Evolutionary conservation across 192 early-diverging fungal species (phyloP).

Genomic region (Spinellus fusiger): DNA sequence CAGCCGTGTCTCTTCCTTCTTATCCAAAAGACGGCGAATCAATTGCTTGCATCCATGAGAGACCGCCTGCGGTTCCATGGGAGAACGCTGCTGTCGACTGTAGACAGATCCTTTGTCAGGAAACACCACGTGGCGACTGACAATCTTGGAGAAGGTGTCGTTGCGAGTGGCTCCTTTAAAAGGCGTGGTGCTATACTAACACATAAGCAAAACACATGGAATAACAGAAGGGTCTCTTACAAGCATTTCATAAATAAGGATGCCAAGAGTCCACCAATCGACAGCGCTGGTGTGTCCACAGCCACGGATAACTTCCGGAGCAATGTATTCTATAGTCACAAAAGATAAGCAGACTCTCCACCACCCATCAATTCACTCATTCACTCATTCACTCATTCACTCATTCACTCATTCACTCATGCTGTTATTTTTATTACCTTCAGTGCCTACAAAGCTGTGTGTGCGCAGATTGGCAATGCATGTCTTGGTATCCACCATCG

Average conservation of each 20-base stretch:
- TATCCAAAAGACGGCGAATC: slow-evolving; percentile 78
- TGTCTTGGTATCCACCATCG: slow-evolving; percentile 81
- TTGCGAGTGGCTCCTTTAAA: slow-evolving; percentile 91
- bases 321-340: slow-evolving; percentile 77
- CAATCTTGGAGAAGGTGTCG: slow-evolving; percentile 82
- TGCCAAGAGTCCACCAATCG: slow-evolving; percentile 99
- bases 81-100: no score
- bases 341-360: no score
- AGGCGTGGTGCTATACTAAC: slow-evolving; percentile 78
- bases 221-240: slow-evolving; percentile 14
- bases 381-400: no score
- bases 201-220: background rate
- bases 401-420: no score
- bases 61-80: slow-evolving; percentile 8
- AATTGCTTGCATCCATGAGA: slow-evolving; percentile 59
- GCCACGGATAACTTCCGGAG: slow-evolving; percentile 95
- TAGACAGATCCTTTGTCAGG: no score
- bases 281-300: slow-evolving; percentile 88
- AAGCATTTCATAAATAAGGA: slow-evolving; percentile 97
- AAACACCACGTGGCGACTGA: slow-evolving; percentile 77
- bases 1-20: slow-evolving; percentile 83
- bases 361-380: no score
- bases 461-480: slow-evolving; percentile 86
- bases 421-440: slow-evolving; percentile 40
- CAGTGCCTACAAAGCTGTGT: slow-evolving; percentile 97